These are phyloP conservation scores for Saussurea involucrata DNA, from an alignment of 129 eudicot species.

Conservation along the genomic window DNA sequence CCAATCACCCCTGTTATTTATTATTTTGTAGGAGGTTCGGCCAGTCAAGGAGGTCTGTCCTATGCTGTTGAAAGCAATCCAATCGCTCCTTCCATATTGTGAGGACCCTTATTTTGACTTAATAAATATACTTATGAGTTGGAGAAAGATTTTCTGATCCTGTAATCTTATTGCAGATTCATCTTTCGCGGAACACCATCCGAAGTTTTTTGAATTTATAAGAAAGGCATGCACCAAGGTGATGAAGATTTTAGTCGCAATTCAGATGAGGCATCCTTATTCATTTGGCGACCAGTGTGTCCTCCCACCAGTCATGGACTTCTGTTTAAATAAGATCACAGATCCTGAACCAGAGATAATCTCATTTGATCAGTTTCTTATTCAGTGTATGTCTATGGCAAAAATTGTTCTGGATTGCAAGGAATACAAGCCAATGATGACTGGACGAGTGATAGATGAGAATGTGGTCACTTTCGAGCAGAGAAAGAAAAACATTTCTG, in stretches of 20 bases:
- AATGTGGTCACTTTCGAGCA: slow-evolving; percentile 59
- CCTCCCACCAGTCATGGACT: slow-evolving; percentile 67
- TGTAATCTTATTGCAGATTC: slow-evolving; percentile 56
- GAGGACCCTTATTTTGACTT: slow-evolving; percentile 34
- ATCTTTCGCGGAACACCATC: slow-evolving; percentile 61
- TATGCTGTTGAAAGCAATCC: slow-evolving; percentile 72
- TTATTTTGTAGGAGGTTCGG: slow-evolving; percentile 66
- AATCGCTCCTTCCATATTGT: slow-evolving; percentile 81
- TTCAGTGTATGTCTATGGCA: slow-evolving; percentile 83
- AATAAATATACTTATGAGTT: background rate
- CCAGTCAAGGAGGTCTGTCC: slow-evolving; percentile 91
- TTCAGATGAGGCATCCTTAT: slow-evolving; percentile 90
- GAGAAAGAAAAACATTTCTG: slow-evolving; percentile 74
- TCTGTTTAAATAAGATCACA: slow-evolving; percentile 70
- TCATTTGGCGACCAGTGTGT: slow-evolving; percentile 92
- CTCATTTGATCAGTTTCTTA: slow-evolving; percentile 73
- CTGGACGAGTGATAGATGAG: slow-evolving; percentile 83
- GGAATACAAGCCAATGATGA: slow-evolving; percentile 76
- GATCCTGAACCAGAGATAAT: slow-evolving; percentile 80
- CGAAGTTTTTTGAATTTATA: slow-evolving; percentile 61
- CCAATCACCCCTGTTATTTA: background rate
- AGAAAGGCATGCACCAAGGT: slow-evolving; percentile 73
- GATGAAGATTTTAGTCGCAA: slow-evolving; percentile 77
- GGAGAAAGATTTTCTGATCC: slow-evolving; percentile 17
- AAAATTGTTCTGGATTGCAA: slow-evolving; percentile 89